Conservation (phyloP, 2,329 filamentous ascomycete species). For the Shiraia bambusicola region DNA sequence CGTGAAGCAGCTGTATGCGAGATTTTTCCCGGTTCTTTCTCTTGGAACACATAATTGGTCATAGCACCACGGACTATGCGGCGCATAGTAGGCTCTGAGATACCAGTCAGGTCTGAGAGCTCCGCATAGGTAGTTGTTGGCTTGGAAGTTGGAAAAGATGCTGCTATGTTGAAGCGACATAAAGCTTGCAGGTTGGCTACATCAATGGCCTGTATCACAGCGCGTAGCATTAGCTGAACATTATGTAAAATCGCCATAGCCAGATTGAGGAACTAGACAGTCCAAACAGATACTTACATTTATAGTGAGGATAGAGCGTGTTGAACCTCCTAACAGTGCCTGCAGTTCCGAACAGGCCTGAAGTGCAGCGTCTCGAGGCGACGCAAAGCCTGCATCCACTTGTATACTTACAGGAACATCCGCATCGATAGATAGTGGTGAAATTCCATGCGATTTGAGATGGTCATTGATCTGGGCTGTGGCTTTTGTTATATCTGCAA, state of each 20-base stretch:
- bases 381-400: background rate
- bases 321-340: conserved; percentile 3
- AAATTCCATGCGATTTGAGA: conserved; percentile 2
- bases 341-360: conserved; percentile 6
- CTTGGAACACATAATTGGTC: conserved; percentile 5
- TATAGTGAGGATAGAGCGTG: background rate
- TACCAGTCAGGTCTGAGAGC: background rate
- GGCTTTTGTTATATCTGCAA: background rate
- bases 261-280: too few species aligned
- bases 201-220: background rate
- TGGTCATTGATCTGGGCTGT: conserved; percentile 2
- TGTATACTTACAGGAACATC: conserved; percentile 4
- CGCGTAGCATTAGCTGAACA: background rate
- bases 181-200: conserved; percentile 5
- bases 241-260: too few species aligned
- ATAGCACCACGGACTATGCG: conserved; percentile 4
- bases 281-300: background rate
- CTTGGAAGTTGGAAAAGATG: conserved; percentile 1
- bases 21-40: conserved; percentile 1
- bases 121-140: conserved; percentile 3
- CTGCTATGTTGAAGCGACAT: conserved; percentile 9
- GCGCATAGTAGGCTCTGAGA: conserved; percentile 1
- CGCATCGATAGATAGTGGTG: conserved; percentile 4
- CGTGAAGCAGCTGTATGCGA: conserved; percentile 7
- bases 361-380: conserved; percentile 2